Conservation (phyloP, 2,329 filamentous ascomycete genomes). For the Trichoderma aggressivum region DNA sequence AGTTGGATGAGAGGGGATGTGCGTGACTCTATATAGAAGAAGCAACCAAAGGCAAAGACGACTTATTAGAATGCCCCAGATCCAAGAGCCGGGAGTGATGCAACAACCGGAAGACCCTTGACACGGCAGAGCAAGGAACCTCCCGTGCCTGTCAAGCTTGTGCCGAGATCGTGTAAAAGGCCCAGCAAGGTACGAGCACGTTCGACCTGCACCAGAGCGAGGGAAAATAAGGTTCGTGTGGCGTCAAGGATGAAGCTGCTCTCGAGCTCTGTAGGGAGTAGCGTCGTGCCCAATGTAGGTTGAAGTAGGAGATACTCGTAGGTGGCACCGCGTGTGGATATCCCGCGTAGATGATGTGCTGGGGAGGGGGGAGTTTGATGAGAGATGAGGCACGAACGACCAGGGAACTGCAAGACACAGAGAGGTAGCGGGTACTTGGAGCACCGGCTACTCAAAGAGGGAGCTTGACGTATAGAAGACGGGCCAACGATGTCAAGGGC, state of each 20-base stretch:
- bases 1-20: not conserved
- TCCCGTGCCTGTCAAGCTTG: not conserved
- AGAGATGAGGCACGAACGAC: not conserved
- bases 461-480: not conserved
- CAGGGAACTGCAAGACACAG: not conserved
- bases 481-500: not conserved
- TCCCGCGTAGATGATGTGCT: not conserved
- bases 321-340: not conserved
- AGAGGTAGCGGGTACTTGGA: not conserved
- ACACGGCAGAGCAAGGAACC: not conserved
- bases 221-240: conserved; percentile 10
- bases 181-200: not conserved
- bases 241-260: conserved; percentile 9
- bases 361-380: not conserved
- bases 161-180: not conserved
- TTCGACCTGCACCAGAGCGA: not conserved
- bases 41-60: not conserved
- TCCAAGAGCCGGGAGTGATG: not conserved
- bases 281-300: conserved; percentile 1
- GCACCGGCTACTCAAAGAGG: not conserved
- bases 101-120: not conserved
- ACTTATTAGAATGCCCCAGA: not conserved
- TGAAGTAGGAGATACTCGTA: no score
- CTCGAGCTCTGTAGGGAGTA: conserved; percentile 6
- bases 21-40: not conserved